Evolutionary conservation across 176 grass and related monocot species (phyloP).

Genomic region (Oryza punctata): DNA sequence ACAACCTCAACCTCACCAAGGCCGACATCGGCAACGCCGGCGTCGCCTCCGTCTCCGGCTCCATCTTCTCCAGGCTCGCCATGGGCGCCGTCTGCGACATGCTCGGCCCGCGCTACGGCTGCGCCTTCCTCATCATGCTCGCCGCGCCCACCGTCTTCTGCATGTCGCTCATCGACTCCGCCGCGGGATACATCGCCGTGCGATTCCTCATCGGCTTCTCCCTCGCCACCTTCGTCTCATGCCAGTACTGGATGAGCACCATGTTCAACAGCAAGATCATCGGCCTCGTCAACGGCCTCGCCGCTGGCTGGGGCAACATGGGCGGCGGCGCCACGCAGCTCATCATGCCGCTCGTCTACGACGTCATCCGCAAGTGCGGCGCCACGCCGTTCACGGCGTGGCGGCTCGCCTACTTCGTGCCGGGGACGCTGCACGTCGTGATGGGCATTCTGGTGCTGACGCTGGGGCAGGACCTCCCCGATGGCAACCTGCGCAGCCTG

Average conservation of each 20-base stretch:
- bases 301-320: constrained; percentile 82
- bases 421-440: constrained; percentile 57
- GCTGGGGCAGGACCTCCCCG: constrained; percentile 82
- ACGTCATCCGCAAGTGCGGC: constrained; percentile 59
- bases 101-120: constrained; percentile 73
- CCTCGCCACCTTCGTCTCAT: constrained; percentile 75
- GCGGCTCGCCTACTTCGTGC: constrained; percentile 80
- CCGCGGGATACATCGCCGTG: constrained; percentile 54
- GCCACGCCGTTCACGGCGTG: constrained; percentile 59
- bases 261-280: constrained; percentile 96
- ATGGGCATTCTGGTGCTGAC: constrained; percentile 75
- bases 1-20: constrained; percentile 71
- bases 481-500: constrained; percentile 64
- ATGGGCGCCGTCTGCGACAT: constrained; percentile 90
- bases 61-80: constrained; percentile 85
- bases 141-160: constrained; percentile 72
- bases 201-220: constrained; percentile 90
- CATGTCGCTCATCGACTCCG: constrained; percentile 61
- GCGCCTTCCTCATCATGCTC: constrained; percentile 83
- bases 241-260: constrained; percentile 95
- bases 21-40: constrained; percentile 85
- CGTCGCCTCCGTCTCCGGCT: constrained; percentile 75
- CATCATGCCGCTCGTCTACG: constrained; percentile 88
- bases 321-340: constrained; percentile 90
- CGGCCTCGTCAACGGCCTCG: constrained; percentile 62